phyloP scores from a whole-genome alignment of 129 eudicot genomes.

The Centaurea solstitialis region DNA sequence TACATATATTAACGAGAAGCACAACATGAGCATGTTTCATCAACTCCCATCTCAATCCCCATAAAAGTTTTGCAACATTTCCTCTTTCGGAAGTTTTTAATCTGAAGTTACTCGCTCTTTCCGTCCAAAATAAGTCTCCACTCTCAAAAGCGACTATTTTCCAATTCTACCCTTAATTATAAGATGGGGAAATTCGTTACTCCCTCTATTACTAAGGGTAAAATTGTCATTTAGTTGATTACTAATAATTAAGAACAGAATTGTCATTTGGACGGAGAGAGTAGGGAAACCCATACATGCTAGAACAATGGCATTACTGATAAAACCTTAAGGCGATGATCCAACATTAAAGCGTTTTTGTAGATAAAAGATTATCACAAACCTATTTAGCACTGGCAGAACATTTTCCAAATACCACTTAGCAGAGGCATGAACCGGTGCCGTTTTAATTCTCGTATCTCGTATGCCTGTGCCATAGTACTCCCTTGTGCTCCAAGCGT shows the following conservation, averaged over 20 bases:
- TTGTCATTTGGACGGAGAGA: background rate
- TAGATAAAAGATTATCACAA: constrained; percentile 13
- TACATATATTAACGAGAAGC: background rate
- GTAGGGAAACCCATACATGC: background rate
- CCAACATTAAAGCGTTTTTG: background rate
- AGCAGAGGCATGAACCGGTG: constrained; percentile 91
- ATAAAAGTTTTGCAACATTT: background rate
- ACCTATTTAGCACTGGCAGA: constrained; percentile 76
- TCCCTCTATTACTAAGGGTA: background rate
- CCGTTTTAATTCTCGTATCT: constrained; percentile 82
- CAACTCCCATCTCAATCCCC: background rate
- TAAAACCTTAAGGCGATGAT: background rate
- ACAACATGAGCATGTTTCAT: background rate
- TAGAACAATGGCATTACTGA: background rate
- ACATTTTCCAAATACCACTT: constrained; percentile 90
- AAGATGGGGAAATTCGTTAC: background rate
- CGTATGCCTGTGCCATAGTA: constrained; percentile 91
- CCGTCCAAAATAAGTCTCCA: background rate
- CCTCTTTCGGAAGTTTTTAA: background rate
- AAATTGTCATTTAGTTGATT: background rate
- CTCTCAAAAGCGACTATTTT: background rate
- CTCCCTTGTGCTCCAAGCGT: constrained; percentile 89
- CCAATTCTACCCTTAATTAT: background rate
- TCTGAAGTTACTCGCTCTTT: background rate
- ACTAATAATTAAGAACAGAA: background rate